phyloP scores from a whole-genome alignment of 1,139 yeast species.

The Yarrowia galli region DNA sequence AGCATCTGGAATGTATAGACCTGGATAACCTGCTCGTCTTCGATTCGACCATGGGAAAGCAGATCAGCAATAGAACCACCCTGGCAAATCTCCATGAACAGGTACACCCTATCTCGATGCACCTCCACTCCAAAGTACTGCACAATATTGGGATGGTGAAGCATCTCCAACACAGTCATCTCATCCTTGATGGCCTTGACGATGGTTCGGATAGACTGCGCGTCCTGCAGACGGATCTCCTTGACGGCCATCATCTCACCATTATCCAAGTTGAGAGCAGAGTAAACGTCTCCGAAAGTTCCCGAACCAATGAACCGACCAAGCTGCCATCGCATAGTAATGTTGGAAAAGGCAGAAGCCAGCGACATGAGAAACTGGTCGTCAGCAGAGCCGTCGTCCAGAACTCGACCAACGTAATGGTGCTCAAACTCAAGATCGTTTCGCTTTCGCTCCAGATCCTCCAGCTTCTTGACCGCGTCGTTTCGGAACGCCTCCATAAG shows the following conservation, averaged over 20 bases:
- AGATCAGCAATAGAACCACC: conserved; percentile 91
- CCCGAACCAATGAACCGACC: conserved; percentile 95
- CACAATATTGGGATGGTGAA: conserved; percentile 94
- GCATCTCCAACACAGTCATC: conserved; percentile 94
- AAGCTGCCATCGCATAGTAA: conserved; percentile 96
- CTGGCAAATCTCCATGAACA: conserved; percentile 97
- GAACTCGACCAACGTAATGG: conserved; percentile 79
- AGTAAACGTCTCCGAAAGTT: conserved; percentile 91
- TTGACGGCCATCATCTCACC: conserved; percentile 98
- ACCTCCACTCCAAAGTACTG: conserved; percentile 97
- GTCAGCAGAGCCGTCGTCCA: conserved; percentile 86
- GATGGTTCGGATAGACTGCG: conserved; percentile 82
- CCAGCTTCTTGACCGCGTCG: conserved; percentile 66
- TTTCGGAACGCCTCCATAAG: conserved; percentile 62
- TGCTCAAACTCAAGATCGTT: conserved; percentile 52
- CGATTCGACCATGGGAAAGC: conserved; percentile 88
- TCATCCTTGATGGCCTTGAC: conserved; percentile 93
- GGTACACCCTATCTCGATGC: conserved; percentile 92
- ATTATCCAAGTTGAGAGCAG: conserved; percentile 90
- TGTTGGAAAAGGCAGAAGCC: conserved; percentile 89
- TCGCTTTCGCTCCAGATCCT: conserved; percentile 65
- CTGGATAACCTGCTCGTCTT: conserved; percentile 92
- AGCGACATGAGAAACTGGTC: conserved; percentile 85
- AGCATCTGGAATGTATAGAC: conserved; percentile 90
- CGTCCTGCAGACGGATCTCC: conserved; percentile 89